Evolutionary conservation across 345 rosid genomes (phyloP), one percentile per base, ranked within the genome.

Genomic region (Arabidopsis arenosa): DNA sequence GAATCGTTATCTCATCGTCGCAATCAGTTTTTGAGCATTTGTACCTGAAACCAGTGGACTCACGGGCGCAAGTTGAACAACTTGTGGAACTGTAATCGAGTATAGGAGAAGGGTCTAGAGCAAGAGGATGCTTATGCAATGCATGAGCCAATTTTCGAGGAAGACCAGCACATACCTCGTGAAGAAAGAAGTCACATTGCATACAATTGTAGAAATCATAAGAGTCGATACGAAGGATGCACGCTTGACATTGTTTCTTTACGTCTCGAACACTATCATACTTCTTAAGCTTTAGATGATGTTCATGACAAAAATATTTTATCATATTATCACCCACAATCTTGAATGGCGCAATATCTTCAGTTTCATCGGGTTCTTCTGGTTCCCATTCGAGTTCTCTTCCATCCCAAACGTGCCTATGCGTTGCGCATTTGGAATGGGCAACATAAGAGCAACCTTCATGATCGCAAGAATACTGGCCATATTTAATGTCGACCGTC

Each of bases 121-220:
- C 41, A 17, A 65, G 43, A 32, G 69, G 40, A n/a, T 65, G 69
- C 3, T 17, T 28, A 47, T 65, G 70, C 41, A 67, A 23, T 9
- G 47, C 60, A 39, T 67, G 72, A 67, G 26, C 35, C 66, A 74
- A 69, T 81, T 83, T 82, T 72, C 41, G 82, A 79, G 79, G 82
- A 81, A 76, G 83, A 80, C 39, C 28, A 35, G 71, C 80, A 75
- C 85, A 82, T 73, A 82, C 66, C 81, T 82, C 59, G 28, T 60
- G 75, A 5, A 71, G 59, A 60, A 21, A 48, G 14, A 47, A 60
- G 0, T 60, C 59, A 60, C 75, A 72, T 10, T 72, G 48, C 4
- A 48, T 0, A 2, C 75, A 72, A 0, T 37, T 72, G 59, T 72
- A 72, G 52, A 62, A 72, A 23, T 62, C 15, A 26, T 1, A 0